Evolutionary conservation across 306 rosid genomes (phyloP).

Genomic region (Dalbergia cochinchinensis): DNA sequence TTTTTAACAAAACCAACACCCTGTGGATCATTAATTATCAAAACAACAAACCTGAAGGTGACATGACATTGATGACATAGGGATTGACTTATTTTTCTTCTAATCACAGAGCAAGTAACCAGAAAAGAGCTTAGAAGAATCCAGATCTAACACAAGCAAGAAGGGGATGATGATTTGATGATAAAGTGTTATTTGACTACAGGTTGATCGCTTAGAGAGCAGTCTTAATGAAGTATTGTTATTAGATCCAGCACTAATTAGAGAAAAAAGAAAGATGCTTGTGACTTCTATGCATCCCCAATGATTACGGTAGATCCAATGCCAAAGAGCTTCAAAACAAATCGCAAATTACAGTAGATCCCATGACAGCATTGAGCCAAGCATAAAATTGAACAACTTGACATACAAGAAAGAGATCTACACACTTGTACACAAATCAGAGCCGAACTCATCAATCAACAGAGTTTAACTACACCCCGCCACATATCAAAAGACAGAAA

Average conservation of each 20-base stretch:
- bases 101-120: slow-evolving; percentile 22
- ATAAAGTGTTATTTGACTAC: slow-evolving; percentile 5
- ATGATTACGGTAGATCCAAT: slow-evolving; percentile 50
- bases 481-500: neutral
- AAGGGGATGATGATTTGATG: slow-evolving; percentile 9
- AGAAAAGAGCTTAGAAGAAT: slow-evolving; percentile 7
- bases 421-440: slow-evolving; percentile 11
- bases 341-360: slow-evolving; percentile 7
- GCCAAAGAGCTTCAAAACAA: slow-evolving; percentile 38
- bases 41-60: slow-evolving; percentile 1
- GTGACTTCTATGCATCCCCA: slow-evolving; percentile 8
- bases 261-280: neutral
- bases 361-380: slow-evolving; percentile 26
- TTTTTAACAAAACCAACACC: slow-evolving; percentile 4
- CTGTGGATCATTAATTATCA: slow-evolving; percentile 17
- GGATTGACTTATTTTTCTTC: slow-evolving; percentile 29
- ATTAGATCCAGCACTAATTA: slow-evolving; percentile 47
- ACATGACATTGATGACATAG: neutral
- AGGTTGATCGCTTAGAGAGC: slow-evolving; percentile 40
- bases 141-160: slow-evolving; percentile 47
- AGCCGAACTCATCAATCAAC: slow-evolving; percentile 33
- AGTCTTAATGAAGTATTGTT: neutral
- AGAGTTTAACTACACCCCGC: slow-evolving; percentile 7
- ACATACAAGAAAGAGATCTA: slow-evolving; percentile 44
- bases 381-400: slow-evolving; percentile 12